Percentiles rank a stretch among this genome's conserved stretches.
phyloP scores from a whole-genome alignment of 1,284 basidiomycete species.

The Agroathelia rolfsii region DNA sequence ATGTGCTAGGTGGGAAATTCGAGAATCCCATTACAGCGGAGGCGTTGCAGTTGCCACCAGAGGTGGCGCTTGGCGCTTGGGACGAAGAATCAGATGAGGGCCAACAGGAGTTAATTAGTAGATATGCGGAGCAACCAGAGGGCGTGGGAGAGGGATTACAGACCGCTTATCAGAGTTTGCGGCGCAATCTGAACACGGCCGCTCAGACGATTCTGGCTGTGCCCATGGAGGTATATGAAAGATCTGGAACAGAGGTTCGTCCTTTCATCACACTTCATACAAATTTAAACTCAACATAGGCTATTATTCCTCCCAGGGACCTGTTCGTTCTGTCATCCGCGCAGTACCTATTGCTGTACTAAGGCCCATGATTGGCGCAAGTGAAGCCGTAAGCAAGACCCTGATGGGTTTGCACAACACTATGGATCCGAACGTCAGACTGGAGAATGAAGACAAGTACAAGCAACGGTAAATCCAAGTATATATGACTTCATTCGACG shows the following conservation, averaged over 20 bases:
- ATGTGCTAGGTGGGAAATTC: conserved; percentile 78
- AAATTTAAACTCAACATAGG: conserved; percentile 4
- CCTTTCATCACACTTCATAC: conserved; percentile 1
- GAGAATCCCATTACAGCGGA: conserved; percentile 56
- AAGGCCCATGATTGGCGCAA: conserved; percentile 94
- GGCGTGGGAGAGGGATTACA: conserved; percentile 84
- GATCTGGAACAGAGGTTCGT: conserved; percentile 76
- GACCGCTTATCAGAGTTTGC: conserved; percentile 80
- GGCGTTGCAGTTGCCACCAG: conserved; percentile 37
- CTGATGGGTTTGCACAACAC: conserved; percentile 87
- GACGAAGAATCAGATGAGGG: conserved; percentile 37
- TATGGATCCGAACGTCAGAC: conserved; percentile 69
- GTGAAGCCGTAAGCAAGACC: conserved; percentile 93
- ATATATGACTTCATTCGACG: no score
- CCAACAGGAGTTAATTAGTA: conserved; percentile 55
- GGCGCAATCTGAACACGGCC: conserved; percentile 79
- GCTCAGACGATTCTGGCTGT: conserved; percentile 98
- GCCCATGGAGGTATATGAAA: conserved; percentile 98
- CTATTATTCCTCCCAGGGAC: conserved; percentile 55
- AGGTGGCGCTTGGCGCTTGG: conserved; percentile 16
- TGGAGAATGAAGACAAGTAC: conserved; percentile 84
- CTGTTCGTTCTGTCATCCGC: conserved; percentile 85
- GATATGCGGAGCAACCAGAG: conserved; percentile 84
- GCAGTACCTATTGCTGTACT: conserved; percentile 95
- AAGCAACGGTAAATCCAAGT: conserved; percentile 48